Base-by-base conservation (phyloP, 2,329 filamentous ascomycete species). In the Claviceps maximensis region DNA sequence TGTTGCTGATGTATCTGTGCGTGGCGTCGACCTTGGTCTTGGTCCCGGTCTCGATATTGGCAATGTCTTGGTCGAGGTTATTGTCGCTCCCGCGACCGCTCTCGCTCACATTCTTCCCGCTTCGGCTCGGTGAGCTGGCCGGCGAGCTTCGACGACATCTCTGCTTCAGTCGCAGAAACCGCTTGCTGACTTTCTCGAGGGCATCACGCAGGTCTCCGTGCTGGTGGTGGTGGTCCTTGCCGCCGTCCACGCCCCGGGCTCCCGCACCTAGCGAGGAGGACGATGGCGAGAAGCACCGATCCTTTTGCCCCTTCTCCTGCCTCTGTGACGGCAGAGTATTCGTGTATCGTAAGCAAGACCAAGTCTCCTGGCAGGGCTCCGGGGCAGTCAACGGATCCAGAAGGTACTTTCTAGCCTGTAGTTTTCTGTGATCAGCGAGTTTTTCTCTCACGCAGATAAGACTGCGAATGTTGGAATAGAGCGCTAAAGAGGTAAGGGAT, bases 321-420 rank as follows among this genome's bases (percentile, higher is more conserved):
- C 1, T n/a, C 46, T 33, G 9, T 25, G 47, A 6, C 21, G 21
- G 42, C 42, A 10, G 6, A 4, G 7, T 9, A 2, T 2, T 2
- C 7, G 5, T 44, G 19, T 21, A 21, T 15, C 10, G 27, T 5
- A n/a, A 47, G 27, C 15, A 46, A 4, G 2, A 77, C 8, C 84
- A 82, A 48, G 80, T 84, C 63, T 86, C 80, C 56, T 84, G 77
- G 55, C 74, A 79, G 15, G 84, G 84, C 56, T 86, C 81, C 10
- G 82, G 82, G 23, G 76, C 83, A 60, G 74, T 81, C 56, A 89
- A 71, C 58, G 85, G 86, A 60, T 86, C 82, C 58, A 88, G 78
- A 46, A 89, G 72, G 62, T 84, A 82, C 61, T 79, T 76, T 51
- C 75, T 72, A 45, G 83, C 82, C 84, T 87, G 62, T 2, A 10